Evolutionary conservation across 768 basidiomycete genomes (phyloP).

Genomic region (Russula vinacea): DNA sequence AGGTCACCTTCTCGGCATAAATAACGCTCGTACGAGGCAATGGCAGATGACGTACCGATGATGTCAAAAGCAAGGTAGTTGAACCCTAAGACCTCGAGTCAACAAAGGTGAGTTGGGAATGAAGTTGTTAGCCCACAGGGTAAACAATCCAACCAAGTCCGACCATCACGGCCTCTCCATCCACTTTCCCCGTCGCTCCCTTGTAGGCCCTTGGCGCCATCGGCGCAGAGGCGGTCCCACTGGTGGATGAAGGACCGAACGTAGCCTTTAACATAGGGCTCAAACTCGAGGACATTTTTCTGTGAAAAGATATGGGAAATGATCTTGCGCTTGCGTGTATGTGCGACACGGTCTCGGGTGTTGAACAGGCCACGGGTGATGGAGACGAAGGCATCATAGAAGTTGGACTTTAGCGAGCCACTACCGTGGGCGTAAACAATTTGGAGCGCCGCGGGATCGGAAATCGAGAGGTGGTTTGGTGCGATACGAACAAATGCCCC

Average conservation of each 20-base stretch:
- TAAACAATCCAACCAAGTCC: slow-evolving; percentile 70
- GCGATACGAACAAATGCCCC: slow-evolving; percentile 44
- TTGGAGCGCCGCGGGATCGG: slow-evolving; percentile 43
- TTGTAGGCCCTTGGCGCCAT: slow-evolving; percentile 48
- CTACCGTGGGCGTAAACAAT: slow-evolving; percentile 44
- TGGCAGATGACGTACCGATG: slow-evolving; percentile 47
- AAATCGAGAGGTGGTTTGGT: slow-evolving; percentile 48
- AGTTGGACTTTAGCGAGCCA: slow-evolving; percentile 44
- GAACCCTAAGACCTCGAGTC: slow-evolving; percentile 40
- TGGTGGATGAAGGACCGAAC: slow-evolving; percentile 57
- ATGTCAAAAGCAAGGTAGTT: slow-evolving; percentile 73
- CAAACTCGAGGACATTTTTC: slow-evolving; percentile 83
- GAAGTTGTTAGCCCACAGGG: slow-evolving; percentile 51
- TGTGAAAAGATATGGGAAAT: slow-evolving; percentile 82
- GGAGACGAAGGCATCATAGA: slow-evolving; percentile 44
- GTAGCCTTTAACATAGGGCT: slow-evolving; percentile 67
- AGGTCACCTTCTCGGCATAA: slow-evolving; percentile 47
- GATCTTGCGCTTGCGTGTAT: slow-evolving; percentile 87
- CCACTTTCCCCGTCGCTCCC: slow-evolving; percentile 55
- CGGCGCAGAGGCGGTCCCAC: slow-evolving; percentile 65
- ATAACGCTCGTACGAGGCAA: neutral
- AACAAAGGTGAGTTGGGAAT: slow-evolving; percentile 12
- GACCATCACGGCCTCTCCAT: slow-evolving; percentile 57
- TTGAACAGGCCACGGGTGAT: slow-evolving; percentile 64
- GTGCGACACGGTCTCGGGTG: slow-evolving; percentile 67